These are phyloP conservation scores for Saccharomyces pastorianus DNA, from an alignment of 1,139 yeast species.

Conservation along the genomic window DNA sequence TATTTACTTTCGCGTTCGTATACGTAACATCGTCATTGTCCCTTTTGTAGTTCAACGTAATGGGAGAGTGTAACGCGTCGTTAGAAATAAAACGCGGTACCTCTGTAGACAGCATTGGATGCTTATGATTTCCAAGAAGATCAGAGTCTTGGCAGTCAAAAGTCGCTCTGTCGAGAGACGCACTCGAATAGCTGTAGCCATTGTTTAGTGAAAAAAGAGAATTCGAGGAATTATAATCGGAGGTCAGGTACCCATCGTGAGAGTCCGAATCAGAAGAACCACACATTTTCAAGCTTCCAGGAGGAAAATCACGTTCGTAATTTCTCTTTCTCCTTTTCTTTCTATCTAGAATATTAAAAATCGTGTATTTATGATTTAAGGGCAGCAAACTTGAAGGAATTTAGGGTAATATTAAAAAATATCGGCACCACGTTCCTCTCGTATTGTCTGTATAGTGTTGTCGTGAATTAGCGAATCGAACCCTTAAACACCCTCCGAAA, in stretches of 20 bases:
- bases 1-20: slow-evolving; percentile 11
- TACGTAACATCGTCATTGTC: not conserved
- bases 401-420: not conserved
- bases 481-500: not conserved
- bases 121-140: slow-evolving; percentile 5
- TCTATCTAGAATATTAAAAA: not conserved
- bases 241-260: slow-evolving; percentile 5
- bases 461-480: not conserved
- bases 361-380: too few species aligned
- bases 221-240: slow-evolving; percentile 15
- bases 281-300: not conserved
- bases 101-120: not conserved
- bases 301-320: not conserved
- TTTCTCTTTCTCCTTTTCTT: not conserved
- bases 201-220: slow-evolving; percentile 16
- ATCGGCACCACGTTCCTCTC: not conserved
- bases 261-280: not conserved
- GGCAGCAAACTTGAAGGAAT: too few species aligned
- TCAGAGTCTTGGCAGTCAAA: slow-evolving; percentile 12
- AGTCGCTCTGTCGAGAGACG: slow-evolving; percentile 10
- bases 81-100: slow-evolving; percentile 5
- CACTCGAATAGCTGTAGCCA: slow-evolving; percentile 9
- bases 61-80: slow-evolving; percentile 1
- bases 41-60: not conserved
- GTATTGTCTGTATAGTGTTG: not conserved